Evolutionary conservation across 2,329 filamentous ascomycete genomes (phyloP).

Genomic region (Tolypocladium tundrense): DNA sequence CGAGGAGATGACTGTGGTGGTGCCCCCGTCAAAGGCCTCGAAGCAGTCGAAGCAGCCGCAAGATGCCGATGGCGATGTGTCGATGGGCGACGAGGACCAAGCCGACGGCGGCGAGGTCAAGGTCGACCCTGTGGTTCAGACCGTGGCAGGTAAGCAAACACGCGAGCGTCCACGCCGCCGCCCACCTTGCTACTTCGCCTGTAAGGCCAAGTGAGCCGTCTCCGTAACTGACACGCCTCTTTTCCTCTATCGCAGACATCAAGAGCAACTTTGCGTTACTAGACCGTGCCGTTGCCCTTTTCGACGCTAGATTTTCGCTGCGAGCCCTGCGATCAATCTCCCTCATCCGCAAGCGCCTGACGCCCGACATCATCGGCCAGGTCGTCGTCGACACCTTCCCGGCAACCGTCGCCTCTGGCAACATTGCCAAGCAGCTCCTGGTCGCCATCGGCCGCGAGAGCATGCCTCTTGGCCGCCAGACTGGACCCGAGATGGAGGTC

Average conservation of each 20-base stretch:
- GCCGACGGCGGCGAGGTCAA: constrained; percentile 43
- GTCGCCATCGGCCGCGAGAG: constrained; percentile 57
- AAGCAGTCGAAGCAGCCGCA: constrained; percentile 45
- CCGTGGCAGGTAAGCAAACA: constrained; percentile 44
- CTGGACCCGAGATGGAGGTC: constrained; percentile 60
- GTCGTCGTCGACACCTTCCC: constrained; percentile 75
- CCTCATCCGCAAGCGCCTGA: constrained; percentile 84
- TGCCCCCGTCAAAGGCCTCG: constrained; percentile 59
- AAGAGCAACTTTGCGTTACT: constrained; percentile 87
- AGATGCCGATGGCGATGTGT: constrained; percentile 59
- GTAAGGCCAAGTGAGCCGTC: not conserved
- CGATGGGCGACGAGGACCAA: constrained; percentile 55
- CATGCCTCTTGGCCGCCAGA: constrained; percentile 48
- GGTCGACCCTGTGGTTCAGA: constrained; percentile 50
- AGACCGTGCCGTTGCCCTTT: constrained; percentile 83
- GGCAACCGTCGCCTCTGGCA: constrained; percentile 46
- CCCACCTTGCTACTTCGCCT: not conserved
- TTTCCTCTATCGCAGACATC: constrained; percentile 55
- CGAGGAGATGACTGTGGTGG: constrained; percentile 73
- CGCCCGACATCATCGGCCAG: constrained; percentile 68
- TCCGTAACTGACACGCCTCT: constrained; percentile 6
- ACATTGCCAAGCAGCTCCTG: constrained; percentile 60
- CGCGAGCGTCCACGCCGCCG: not conserved
- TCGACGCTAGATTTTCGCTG: constrained; percentile 91
- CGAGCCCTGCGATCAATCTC: constrained; percentile 92